These are phyloP conservation scores for Rhodomyrtus tomentosa DNA, from an alignment of 345 rosid species.

Conservation along the genomic window DNA sequence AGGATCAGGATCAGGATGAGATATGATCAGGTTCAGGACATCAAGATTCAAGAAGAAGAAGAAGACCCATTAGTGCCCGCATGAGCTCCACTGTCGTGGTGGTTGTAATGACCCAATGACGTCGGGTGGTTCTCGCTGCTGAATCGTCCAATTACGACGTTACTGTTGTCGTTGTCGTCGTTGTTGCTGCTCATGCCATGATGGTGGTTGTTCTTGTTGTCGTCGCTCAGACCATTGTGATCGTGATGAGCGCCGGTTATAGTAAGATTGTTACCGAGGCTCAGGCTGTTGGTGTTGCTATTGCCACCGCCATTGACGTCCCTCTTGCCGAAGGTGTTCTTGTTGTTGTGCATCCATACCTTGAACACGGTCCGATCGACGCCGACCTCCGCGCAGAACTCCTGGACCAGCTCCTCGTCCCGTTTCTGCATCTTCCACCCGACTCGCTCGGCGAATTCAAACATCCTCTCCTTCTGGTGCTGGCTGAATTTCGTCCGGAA, in stretches of 20 bases:
- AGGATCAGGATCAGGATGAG: background rate
- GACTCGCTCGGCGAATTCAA: slow-evolving; percentile 55
- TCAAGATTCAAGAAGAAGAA: slow-evolving; percentile 30
- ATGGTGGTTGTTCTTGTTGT: background rate
- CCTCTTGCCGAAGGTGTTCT: slow-evolving; percentile 43
- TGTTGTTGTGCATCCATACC: slow-evolving; percentile 98
- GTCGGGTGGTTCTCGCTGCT: background rate
- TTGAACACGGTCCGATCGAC: slow-evolving; percentile 64
- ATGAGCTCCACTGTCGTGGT: slow-evolving; percentile 15
- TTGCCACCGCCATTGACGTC: slow-evolving; percentile 2
- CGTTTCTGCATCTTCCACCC: slow-evolving; percentile 87
- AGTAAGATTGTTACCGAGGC: background rate
- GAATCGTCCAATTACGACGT: slow-evolving; percentile 1
- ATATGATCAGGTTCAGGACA: background rate
- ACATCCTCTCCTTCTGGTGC: slow-evolving; percentile 64
- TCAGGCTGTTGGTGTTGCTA: background rate
- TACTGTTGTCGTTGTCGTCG: background rate
- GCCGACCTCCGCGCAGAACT: slow-evolving; percentile 58
- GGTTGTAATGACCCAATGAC: background rate
- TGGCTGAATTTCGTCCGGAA: slow-evolving; percentile 59
- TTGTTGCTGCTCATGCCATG: background rate
- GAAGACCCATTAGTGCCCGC: slow-evolving; percentile 29
- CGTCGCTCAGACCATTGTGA: background rate
- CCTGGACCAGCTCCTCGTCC: slow-evolving; percentile 50
- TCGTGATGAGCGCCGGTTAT: background rate